Evolutionary conservation across 2,329 filamentous ascomycete species (phyloP), one percentile per base, ranked within the genome.

Genomic region (Calonectria henricotiae): DNA sequence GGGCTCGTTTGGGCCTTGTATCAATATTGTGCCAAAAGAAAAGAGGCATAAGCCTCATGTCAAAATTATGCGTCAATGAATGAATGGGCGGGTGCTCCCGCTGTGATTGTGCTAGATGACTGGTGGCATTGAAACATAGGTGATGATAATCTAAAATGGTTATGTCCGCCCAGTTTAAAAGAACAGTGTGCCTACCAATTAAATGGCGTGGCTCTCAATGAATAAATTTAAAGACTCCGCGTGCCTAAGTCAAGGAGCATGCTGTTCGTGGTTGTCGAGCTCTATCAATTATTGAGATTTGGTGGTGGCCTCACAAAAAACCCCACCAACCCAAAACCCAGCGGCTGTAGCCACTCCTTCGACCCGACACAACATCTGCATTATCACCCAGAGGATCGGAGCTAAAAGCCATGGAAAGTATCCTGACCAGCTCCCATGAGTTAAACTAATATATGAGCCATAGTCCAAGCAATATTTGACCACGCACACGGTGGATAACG

Each of bases 381-480:
- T 75, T 74, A 77, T 75, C 68, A 46, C 61, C 41, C 60, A 69
- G 67, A 46, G 25, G 41, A 43, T 62, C 41, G 65, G 37, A 43
- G 44, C 47, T 32, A 47, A 61, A 51, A 71, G 68, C 69, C 17
- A 81, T 81, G 80, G 80, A 79, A 75, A 73, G 76, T 15, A 46
- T 23, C 25, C 7, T 49, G 37, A 17, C 44, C 39, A 13, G 5
- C 32, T 51, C n/a, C 46, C 15, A 23, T 35, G 54, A 68, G 2
- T 4, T 20, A 58, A 23, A 73, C 62, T 72, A 54, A 58, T 58
- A 8, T 58, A 8, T 27, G 20, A 69, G 1, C 70, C 41, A 5
- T 23, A 98, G 96, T 99, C 96, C 67, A 98, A 98, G 86, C 96
- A 98, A 92, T 99, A 98, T 82, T 89, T 99, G 73, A 97, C 96